Evolutionary conservation across 208 protist species (phyloP).

Genomic region (Leishmania amazonensis): DNA sequence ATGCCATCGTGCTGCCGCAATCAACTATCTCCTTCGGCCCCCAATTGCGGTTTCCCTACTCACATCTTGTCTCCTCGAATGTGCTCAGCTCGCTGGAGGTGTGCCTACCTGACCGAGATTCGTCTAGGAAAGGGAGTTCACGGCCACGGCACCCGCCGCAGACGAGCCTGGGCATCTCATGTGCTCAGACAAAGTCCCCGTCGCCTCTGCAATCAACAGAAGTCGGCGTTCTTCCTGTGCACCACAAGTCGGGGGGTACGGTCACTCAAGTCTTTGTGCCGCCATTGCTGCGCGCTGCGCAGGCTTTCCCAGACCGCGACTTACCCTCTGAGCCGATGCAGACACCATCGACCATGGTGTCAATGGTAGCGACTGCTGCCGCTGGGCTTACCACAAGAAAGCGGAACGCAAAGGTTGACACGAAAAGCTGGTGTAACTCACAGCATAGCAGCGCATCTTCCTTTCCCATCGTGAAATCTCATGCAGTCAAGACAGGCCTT

Average conservation of each 20-base stretch:
- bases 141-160: neutral
- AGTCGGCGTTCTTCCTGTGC: neutral
- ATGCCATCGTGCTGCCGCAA: conserved; percentile 5
- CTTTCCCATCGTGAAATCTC: neutral
- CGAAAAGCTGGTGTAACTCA: neutral
- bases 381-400: neutral
- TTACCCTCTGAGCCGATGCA: neutral
- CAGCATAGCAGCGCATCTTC: neutral
- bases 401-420: neutral
- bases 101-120: neutral
- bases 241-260: neutral
- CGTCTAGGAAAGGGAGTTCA: neutral
- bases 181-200: neutral
- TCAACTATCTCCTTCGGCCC: conserved; percentile 1
- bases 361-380: neutral
- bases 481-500: neutral
- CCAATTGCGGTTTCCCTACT: neutral
- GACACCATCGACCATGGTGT: neutral
- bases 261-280: neutral
- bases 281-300: conserved; percentile 2
- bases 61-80: neutral
- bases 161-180: neutral
- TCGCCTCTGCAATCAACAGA: neutral
- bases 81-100: conserved; percentile 14
- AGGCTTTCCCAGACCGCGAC: neutral